These are phyloP conservation scores for Fusarium tjaetaba DNA, from an alignment of 2,329 filamentous ascomycete species.

Conservation along the genomic window DNA sequence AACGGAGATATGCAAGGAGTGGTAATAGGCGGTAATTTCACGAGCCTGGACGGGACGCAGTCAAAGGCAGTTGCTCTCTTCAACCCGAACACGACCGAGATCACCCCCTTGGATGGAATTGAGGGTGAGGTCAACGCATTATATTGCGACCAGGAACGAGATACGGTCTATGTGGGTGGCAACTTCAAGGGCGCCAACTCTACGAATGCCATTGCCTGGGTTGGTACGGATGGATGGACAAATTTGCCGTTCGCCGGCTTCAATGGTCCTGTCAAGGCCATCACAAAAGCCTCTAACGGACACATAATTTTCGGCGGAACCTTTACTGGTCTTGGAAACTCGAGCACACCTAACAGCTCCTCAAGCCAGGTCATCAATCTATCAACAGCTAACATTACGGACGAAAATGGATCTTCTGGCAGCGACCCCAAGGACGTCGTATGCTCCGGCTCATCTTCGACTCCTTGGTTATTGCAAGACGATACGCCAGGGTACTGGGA, in stretches of 20 bases:
- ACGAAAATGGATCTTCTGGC: conserved; percentile 68
- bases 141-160: conserved; percentile 79
- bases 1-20: conserved; percentile 77
- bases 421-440: conserved; percentile 81
- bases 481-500: conserved; percentile 82
- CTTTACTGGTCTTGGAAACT: conserved; percentile 89
- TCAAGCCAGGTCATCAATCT: conserved; percentile 87
- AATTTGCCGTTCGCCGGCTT: conserved; percentile 92
- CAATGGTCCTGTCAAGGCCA: conserved; percentile 90
- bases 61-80: conserved; percentile 85
- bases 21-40: conserved; percentile 94
- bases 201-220: conserved; percentile 90
- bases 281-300: conserved; percentile 80
- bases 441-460: conserved; percentile 77
- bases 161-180: conserved; percentile 91
- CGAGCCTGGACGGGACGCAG: conserved; percentile 80
- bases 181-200: conserved; percentile 83
- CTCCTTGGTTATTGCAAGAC: conserved; percentile 82
- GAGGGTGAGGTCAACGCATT: conserved; percentile 84
- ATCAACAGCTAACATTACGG: conserved; percentile 77
- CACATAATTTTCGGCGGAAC: conserved; percentile 92
- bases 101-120: conserved; percentile 82
- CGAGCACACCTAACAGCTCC: conserved; percentile 71
- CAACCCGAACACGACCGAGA: conserved; percentile 74
- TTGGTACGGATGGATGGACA: conserved; percentile 72